phyloP scores from a whole-genome alignment of 192 early-diverging fungal species.

The Phycomyces blakesleeanus region DNA sequence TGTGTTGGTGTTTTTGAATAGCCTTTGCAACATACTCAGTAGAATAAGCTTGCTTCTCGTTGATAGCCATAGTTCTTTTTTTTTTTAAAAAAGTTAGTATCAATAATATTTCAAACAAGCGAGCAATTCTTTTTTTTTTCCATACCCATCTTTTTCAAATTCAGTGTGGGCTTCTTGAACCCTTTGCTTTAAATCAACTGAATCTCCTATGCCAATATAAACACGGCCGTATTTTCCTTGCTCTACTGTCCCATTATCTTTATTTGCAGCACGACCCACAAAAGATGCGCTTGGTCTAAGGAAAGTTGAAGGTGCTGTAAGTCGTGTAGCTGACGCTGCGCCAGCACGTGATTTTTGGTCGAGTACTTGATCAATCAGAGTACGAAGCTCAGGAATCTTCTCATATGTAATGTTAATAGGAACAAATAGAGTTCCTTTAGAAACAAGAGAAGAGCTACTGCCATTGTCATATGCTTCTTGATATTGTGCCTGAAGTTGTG shows the following conservation, averaged over 20 bases:
- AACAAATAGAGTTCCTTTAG: conserved; percentile 16
- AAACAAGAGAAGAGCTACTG: not conserved
- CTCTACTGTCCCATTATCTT: conserved; percentile 14
- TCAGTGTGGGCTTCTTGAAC: not conserved
- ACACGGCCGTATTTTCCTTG: conserved; percentile 33
- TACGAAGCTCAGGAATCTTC: conserved; percentile 30
- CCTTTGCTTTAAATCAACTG: conserved; percentile 1
- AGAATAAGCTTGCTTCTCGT: conserved; percentile 6
- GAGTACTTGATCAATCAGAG: conserved; percentile 35
- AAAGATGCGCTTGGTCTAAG: conserved; percentile 27
- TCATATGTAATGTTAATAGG: conserved; percentile 39
- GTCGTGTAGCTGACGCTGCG: not conserved
- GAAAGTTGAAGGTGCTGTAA: conserved; percentile 13
- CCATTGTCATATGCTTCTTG: conserved; percentile 8
- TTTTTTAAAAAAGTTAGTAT: not conserved
- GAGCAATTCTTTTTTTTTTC: not conserved
- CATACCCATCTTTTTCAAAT: not conserved
- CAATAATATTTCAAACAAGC: not conserved
- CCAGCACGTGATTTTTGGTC: conserved; percentile 28
- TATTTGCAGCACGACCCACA: conserved; percentile 17
- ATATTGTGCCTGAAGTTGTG: not conserved
- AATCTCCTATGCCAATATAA: conserved; percentile 26
- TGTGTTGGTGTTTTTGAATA: conserved; percentile 29
- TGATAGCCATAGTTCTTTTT: not conserved
- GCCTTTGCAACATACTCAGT: conserved; percentile 23